A percentile compares a stretch with the other conserved stretches of the same genome.
Conservation (phyloP, 2,329 filamentous ascomycete genomes). For the Trichoderma asperellum region DNA sequence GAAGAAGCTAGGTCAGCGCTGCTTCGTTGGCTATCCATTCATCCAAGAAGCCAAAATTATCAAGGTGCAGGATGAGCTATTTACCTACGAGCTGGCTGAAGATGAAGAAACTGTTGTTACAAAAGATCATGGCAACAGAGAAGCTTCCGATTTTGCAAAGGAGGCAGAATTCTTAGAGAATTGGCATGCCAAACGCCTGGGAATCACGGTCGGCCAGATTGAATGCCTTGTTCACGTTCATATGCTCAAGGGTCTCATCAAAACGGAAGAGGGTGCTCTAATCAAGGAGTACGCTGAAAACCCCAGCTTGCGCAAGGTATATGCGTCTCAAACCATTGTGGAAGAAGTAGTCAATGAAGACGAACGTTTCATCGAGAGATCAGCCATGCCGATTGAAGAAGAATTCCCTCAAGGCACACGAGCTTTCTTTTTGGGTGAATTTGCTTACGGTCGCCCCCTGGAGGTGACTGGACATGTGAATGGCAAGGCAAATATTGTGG, state of each 20-base stretch:
- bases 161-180: slow-evolving; percentile 84
- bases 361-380: slow-evolving; percentile 87
- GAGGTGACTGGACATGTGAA: slow-evolving; percentile 75
- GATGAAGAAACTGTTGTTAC: slow-evolving; percentile 67
- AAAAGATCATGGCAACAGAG: slow-evolving; percentile 71
- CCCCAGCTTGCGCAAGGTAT: slow-evolving; percentile 82
- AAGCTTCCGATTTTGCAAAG: slow-evolving; percentile 81
- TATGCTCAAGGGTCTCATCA: slow-evolving; percentile 87
- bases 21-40: slow-evolving; percentile 94
- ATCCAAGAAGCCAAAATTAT: slow-evolving; percentile 90
- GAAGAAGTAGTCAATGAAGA: slow-evolving; percentile 90
- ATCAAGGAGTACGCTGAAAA: slow-evolving; percentile 92
- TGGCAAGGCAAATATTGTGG: slow-evolving; percentile 76
- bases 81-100: slow-evolving; percentile 77
- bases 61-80: slow-evolving; percentile 89
- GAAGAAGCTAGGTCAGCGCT: slow-evolving; percentile 78
- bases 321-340: slow-evolving; percentile 88
- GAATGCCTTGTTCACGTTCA: slow-evolving; percentile 91
- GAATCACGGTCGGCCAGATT: slow-evolving; percentile 81
- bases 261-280: slow-evolving; percentile 87
- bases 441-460: slow-evolving; percentile 88
- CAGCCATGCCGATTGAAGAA: slow-evolving; percentile 84
- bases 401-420: slow-evolving; percentile 84
- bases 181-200: slow-evolving; percentile 87
- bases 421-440: slow-evolving; percentile 93